Conservation (phyloP, 768 basidiomycete species). For the Scleroderma citrinum region DNA sequence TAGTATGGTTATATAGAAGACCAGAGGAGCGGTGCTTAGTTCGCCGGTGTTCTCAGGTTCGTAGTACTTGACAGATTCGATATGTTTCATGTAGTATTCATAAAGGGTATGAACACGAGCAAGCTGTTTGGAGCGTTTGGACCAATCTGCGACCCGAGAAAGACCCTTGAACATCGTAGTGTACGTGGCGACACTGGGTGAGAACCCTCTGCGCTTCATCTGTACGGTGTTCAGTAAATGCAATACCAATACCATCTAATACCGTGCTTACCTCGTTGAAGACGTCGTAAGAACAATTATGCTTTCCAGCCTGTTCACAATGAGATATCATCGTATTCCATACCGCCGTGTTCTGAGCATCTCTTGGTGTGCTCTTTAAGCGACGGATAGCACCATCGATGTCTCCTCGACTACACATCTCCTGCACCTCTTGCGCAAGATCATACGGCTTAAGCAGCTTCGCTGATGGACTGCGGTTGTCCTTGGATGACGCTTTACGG, state of each 20-base stretch:
- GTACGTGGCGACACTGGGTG: slow-evolving; percentile 62
- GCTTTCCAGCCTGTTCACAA: slow-evolving; percentile 50
- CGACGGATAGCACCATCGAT: slow-evolving; percentile 58
- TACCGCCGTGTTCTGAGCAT: slow-evolving; percentile 66
- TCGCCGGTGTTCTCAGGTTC: slow-evolving; percentile 45
- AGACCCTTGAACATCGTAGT: slow-evolving; percentile 65
- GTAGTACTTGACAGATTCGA: slow-evolving; percentile 42
- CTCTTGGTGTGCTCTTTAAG: slow-evolving; percentile 64
- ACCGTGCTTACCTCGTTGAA: slow-evolving; percentile 55
- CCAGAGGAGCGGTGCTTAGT: slow-evolving; percentile 40
- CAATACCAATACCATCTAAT: slow-evolving; percentile 10
- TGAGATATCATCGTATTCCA: slow-evolving; percentile 80
- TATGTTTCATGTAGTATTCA: slow-evolving; percentile 47
- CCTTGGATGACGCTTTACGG: slow-evolving; percentile 6
- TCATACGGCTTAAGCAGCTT: slow-evolving; percentile 55
- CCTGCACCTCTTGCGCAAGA: slow-evolving; percentile 53
- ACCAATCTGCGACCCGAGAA: slow-evolving; percentile 58
- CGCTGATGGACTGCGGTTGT: background rate
- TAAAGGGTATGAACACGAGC: slow-evolving; percentile 56
- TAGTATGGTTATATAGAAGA: slow-evolving; percentile 62
- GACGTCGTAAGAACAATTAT: slow-evolving; percentile 55
- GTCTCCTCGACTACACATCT: slow-evolving; percentile 48
- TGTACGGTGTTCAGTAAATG: slow-evolving; percentile 22
- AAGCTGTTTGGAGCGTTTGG: slow-evolving; percentile 52
- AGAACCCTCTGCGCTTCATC: slow-evolving; percentile 84